Evolutionary conservation across 108 stramenopile species (phyloP), one percentile per base, ranked within the genome.

Genomic region (Schizochytrium sp.): DNA sequence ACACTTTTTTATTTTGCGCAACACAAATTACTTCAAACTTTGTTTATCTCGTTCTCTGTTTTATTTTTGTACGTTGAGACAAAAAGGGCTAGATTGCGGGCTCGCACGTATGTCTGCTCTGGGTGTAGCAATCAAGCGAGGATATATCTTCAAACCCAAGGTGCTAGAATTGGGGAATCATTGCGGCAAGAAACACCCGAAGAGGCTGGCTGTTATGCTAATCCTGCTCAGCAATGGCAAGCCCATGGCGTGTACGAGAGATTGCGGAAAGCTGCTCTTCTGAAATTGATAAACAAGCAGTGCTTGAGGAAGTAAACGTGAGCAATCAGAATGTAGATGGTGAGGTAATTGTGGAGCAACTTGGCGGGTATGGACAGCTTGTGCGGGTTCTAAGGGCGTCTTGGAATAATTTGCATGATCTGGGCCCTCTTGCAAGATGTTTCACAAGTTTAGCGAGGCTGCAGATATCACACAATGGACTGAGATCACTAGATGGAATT

Each of bases 271-370:
- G 19, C 64, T 69, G 64, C 64, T 7, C 64, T 38, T 7, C 7
- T 38, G 64, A 69, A 44, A 38, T 69, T 2, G 64, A 7, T 8
- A 69, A 69, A 44, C 64, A 69, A 44, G 12, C 64, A 44, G 42
- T 69, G 64, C 64, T 69, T 7, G 64, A 69, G 28, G 64, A 69
- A 2, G 64, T 69, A 38, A 69, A 69, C 64, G 64, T 69, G 64
- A 69, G 64, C 3, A 69, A 69, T 15, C 64, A 69, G 64, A 15
- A 69, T 7, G 64, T 7, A 38, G 28, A 15, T 44, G 64, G 42
- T 38, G 12, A 15, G 19, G 64, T 13, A 2, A 12, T 69, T 15
- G 64, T 38, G 28, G 42, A 44, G 10, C 42, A 28, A 15, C 64
- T 69, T 8, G 64, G 15, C 12, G 64, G 15, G 7, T 15, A 69